A percentile compares a stretch with the other conserved stretches of the same genome.
Conservation (phyloP, 768 basidiomycete genomes). For the Kwoniella bestiolae region DNA sequence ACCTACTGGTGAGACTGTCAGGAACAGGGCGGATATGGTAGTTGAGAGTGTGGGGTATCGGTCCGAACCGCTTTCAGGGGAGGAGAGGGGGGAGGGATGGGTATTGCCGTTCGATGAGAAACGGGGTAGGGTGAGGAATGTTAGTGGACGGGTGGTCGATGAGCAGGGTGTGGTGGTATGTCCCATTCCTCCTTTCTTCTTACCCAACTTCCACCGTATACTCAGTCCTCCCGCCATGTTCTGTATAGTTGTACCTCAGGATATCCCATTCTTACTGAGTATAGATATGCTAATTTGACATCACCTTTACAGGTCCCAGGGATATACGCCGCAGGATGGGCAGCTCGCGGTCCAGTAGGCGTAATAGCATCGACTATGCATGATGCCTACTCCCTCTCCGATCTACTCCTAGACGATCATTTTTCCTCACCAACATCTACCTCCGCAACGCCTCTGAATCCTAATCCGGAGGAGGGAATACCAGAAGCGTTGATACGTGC, state of each 20-base stretch:
- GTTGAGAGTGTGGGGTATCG: conserved; percentile 87
- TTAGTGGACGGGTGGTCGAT: conserved; percentile 57
- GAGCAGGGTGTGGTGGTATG: conserved; percentile 54
- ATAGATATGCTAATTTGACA: no score
- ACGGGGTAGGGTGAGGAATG: conserved; percentile 61
- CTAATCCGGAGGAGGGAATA: conserved; percentile 62
- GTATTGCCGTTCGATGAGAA: conserved; percentile 57
- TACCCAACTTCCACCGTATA: no score
- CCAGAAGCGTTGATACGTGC: conserved; percentile 58
- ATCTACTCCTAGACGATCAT: conserved; percentile 70
- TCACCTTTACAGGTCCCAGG: conserved; percentile 57
- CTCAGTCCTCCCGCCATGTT: no score
- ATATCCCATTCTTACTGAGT: no score
- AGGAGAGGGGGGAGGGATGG: conserved; percentile 24
- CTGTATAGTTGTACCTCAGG: no score
- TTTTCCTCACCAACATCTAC: conserved; percentile 33
- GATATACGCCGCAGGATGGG: conserved; percentile 95
- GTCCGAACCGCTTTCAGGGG: conserved; percentile 63
- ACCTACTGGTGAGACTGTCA: conserved; percentile 65
- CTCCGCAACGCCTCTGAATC: conserved; percentile 17
- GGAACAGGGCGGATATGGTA: conserved; percentile 72
- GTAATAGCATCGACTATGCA: conserved; percentile 93
- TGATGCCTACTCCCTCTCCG: conserved; percentile 80
- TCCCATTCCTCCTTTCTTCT: no score
- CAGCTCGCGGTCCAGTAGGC: conserved; percentile 84